A percentile compares a stretch with the other conserved stretches of the same genome.
These are phyloP conservation scores for Russula dissimulans DNA, from an alignment of 768 basidiomycete genomes.

Conservation along the genomic window DNA sequence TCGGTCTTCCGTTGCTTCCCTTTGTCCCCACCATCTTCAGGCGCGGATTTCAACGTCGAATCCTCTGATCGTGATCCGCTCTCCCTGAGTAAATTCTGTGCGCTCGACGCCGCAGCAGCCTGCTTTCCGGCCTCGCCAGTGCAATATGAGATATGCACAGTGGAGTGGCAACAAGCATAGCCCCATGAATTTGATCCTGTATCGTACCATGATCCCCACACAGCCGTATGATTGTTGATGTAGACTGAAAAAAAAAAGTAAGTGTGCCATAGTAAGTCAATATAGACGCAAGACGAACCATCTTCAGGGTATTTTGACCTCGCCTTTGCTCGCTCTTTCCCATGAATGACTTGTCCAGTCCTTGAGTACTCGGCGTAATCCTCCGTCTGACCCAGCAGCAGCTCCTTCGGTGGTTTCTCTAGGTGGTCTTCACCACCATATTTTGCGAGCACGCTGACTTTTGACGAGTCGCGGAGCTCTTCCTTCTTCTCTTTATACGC, in stretches of 20 bases:
- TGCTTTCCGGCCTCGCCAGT: conserved; percentile 79
- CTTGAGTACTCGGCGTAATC: conserved; percentile 96
- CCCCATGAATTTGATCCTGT: conserved; percentile 69
- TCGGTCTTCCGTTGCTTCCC: conserved; percentile 19
- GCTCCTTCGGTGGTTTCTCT: conserved; percentile 80
- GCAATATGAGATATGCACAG: conserved; percentile 81
- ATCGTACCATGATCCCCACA: conserved; percentile 99
- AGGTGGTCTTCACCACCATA: conserved; percentile 95
- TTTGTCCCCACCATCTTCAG: conserved; percentile 15
- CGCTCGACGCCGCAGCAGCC: conserved; percentile 67
- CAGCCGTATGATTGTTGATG: conserved; percentile 84
- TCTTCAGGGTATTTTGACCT: conserved; percentile 95
- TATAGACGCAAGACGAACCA: conserved; percentile 42
- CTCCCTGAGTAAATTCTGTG: conserved; percentile 49
- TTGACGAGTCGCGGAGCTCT: conserved; percentile 76
- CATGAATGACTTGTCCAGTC: conserved; percentile 84
- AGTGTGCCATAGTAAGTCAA: neutral
- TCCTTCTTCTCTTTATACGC: conserved; percentile 93
- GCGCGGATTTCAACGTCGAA: conserved; percentile 3
- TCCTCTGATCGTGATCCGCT: conserved; percentile 3
- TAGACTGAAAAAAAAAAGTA: conserved; percentile 43
- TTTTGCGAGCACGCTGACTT: conserved; percentile 81
- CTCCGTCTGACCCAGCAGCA: conserved; percentile 93
- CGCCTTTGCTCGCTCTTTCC: conserved; percentile 78
- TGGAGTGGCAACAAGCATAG: conserved; percentile 90